These are phyloP conservation scores for Singerocomus inundabilis DNA, from an alignment of 1,284 basidiomycete species.

Conservation along the genomic window DNA sequence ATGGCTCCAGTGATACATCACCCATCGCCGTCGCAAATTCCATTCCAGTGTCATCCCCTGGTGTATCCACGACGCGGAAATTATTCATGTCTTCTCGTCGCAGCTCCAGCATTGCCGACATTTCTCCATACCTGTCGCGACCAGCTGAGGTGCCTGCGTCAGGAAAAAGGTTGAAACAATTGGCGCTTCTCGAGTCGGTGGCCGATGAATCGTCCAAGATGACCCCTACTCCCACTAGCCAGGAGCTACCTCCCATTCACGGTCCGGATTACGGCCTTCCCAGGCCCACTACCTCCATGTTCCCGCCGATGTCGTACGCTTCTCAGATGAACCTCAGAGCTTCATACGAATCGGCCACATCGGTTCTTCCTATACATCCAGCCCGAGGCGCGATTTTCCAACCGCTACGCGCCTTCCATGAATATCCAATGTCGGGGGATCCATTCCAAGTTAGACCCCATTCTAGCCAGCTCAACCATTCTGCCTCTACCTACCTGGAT, in stretches of 20 bases:
- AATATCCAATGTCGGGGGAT: constrained; percentile 32
- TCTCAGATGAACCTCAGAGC: constrained; percentile 7
- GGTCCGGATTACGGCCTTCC: constrained; percentile 8
- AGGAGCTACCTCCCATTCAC: constrained; percentile 26
- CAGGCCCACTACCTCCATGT: constrained; percentile 21
- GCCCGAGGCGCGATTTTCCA: constrained; percentile 16
- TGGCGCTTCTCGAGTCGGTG: constrained; percentile 71
- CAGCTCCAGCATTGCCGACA: constrained; percentile 50
- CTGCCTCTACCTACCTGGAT: constrained; percentile 30
- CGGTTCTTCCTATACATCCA: constrained; percentile 5
- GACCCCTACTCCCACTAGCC: constrained; percentile 46
- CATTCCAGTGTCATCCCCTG: constrained; percentile 9
- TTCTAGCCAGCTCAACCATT: constrained; percentile 53
- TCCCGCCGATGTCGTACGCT: constrained; percentile 14
- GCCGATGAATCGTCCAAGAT: constrained; percentile 68
- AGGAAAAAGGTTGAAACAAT: constrained; percentile 63
- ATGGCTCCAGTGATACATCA: constrained; percentile 12
- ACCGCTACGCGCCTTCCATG: constrained; percentile 3
- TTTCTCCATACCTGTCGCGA: constrained; percentile 62
- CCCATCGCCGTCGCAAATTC: constrained; percentile 7
- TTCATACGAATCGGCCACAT: constrained; percentile 12
- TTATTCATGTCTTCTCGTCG: constrained; percentile 31
- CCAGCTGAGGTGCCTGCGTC: constrained; percentile 49
- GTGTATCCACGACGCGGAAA: constrained; percentile 21
- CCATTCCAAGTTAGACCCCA: constrained; percentile 57